These are phyloP conservation scores for Wickerhamiella infanticola DNA, from an alignment of 1,139 yeast genomes.

Conservation along the genomic window DNA sequence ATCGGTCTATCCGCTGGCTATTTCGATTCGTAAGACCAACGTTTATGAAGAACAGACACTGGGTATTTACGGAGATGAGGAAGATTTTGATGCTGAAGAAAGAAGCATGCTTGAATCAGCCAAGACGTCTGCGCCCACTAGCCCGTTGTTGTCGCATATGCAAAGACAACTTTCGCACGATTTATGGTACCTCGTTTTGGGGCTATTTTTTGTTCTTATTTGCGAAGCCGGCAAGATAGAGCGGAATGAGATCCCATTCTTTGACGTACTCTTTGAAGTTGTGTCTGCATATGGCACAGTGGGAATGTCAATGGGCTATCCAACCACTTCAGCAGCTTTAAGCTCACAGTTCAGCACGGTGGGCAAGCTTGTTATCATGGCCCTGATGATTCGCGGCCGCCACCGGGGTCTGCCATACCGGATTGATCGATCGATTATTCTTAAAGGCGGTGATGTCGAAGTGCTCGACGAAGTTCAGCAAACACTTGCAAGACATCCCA, in stretches of 20 bases:
- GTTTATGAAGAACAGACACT: conserved; percentile 94
- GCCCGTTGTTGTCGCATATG: conserved; percentile 52
- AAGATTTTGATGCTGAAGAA: conserved; percentile 16
- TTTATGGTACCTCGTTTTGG: conserved; percentile 83
- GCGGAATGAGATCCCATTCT: conserved; percentile 39
- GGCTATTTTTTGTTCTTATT: conserved; percentile 70
- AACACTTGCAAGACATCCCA: conserved; percentile 16
- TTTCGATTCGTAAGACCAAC: conserved; percentile 88
- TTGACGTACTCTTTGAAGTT: conserved; percentile 67
- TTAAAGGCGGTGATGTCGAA: conserved; percentile 58
- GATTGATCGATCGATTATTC: conserved; percentile 83
- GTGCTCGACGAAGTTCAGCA: conserved; percentile 40
- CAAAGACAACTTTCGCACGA: conserved; percentile 87
- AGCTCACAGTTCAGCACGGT: conserved; percentile 54
- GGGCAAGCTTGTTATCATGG: conserved; percentile 72
- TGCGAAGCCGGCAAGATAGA: conserved; percentile 56
- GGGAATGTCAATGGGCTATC: conserved; percentile 77
- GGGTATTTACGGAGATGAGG: conserved; percentile 50
- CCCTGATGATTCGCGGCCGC: conserved; percentile 85
- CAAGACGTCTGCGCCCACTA: conserved; percentile 26
- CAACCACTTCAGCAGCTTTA: conserved; percentile 49
- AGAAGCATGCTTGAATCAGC: conserved; percentile 9
- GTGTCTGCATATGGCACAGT: conserved; percentile 95
- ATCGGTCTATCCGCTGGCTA: conserved; percentile 89
- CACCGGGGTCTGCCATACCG: conserved; percentile 94